Base-by-base conservation (phyloP, 164 flowering plant genomes). In the Aristolochia californica region DNA sequence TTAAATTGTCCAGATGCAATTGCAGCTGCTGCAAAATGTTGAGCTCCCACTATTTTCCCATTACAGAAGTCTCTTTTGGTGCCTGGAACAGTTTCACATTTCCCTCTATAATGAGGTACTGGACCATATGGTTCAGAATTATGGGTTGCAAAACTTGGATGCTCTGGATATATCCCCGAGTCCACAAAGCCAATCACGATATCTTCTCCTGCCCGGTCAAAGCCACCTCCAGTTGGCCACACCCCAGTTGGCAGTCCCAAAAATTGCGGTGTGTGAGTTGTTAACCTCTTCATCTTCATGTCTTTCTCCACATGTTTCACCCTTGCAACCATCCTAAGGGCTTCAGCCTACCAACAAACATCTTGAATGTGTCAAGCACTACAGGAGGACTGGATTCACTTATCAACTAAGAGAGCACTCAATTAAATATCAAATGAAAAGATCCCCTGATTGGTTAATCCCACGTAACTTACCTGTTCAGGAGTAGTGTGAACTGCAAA, bases 181-280 rank as follows among this genome's bases (percentile, higher is more conserved):
- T 94, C 99, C 23, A 94, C 80, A 67, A 94, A 87, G 27, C 96
- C 99, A 25, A 94, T 94, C 34, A 94, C 93, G 64, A 94, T 80
- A 62, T 84, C 84, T 63, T 94, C 99, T 62, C 99, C 99, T 16
- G 99, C 99, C 68, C 78, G 74, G 60, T 84, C 95, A 72, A 68
- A 78, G 54, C 99, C 99, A 63, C 99, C 99, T 48, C 96, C 97
- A 43, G 91, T 89, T 7, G 99, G 97, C 99, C 99, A 94, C 40
- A 89, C 99, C 61, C 88, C 99, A 60, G 94, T 87, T 55, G 99
- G 99, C 53, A 94, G 97, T 56, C 99, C 99, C 75, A 94, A 70
- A 75, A 94, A 94, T 56, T 94, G 82, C 34, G 99, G 99, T 20
- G 99, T 94, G 64, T 94, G 99, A 40, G 94, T 90, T 43, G 99